Base-by-base conservation (phyloP, 257 asterid genomes). In the Sherardia arvensis region DNA sequence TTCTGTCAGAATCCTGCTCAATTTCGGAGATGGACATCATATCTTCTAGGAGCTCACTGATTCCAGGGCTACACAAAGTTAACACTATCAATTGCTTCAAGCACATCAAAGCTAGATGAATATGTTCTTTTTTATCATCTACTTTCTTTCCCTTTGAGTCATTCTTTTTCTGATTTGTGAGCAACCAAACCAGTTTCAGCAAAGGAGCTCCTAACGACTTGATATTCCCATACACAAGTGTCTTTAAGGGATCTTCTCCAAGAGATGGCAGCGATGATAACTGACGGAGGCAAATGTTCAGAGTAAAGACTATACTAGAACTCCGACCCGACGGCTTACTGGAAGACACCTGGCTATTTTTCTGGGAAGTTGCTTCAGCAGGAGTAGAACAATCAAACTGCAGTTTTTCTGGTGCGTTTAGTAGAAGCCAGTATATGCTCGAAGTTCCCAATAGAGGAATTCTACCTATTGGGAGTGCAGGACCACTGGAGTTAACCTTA, bases 391-490 rank as follows among this genome's bases (percentile, higher is more conserved):
- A 47, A 67, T 79, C 79, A 57, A 53, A 59, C 70, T 73, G 73
- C 69, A 53, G 61, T 8, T 69, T 67, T 59, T 83, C 85, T 48
- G 77, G 55, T 47, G 82, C 82, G 57, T 48, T 72, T 78, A 74
- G 78, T 73, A 89, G 69, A 65, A 86, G 86, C 58, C 72, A 78
- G 71, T 64, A 66, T 72, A 84, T 76, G 75, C 80, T 73, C 58
- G 89, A 81, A 67, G 86, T 83, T 75, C 94, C 87, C 74, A 89
- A 83, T 43, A 84, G 81, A 70, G 95, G 87, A 72, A 81, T 72
- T 81, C 89, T 73, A 71, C 83, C 95, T 47, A 59, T 70, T 75
- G 74, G 70, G 54, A 62, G 68, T 70, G 81, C 82, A 59, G 80
- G 32, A 62, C 80, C 59, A 65, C 72, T 77, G 43, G 62, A 49